These are phyloP conservation scores for Ceratobasidium sp. DNA, from an alignment of 1,284 basidiomycete species.

Conservation along the genomic window DNA sequence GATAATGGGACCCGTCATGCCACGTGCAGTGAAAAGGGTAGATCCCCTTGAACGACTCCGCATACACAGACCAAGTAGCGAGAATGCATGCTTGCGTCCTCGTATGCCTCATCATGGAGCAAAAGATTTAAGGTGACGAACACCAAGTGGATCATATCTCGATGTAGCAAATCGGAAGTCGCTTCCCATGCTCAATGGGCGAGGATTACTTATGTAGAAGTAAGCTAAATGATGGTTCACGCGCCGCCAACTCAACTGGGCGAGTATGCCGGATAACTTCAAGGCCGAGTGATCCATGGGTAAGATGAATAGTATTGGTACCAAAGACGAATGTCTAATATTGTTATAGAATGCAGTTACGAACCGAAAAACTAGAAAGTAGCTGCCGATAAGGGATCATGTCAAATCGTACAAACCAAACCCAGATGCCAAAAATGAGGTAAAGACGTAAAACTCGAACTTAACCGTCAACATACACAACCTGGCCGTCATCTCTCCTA, in stretches of 20 bases:
- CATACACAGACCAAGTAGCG: neutral
- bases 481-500: slow-evolving; percentile 14
- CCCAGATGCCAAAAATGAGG: slow-evolving; percentile 5
- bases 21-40: neutral
- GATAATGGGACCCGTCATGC: slow-evolving; percentile 19
- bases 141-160: too few relatives aligned
- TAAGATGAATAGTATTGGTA: slow-evolving; percentile 22
- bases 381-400: slow-evolving; percentile 1
- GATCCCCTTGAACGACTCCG: neutral
- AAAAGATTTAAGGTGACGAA: neutral
- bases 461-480: slow-evolving; percentile 20
- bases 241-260: slow-evolving; percentile 17
- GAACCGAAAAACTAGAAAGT: slow-evolving; percentile 21
- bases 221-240: neutral
- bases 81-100: neutral
- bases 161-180: too few relatives aligned
- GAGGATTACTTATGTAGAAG: neutral
- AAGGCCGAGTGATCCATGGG: neutral
- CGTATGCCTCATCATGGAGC: neutral
- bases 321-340: neutral
- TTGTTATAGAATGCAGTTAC: neutral
- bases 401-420: slow-evolving; percentile 21
- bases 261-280: neutral
- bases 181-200: neutral
- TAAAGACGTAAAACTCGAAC: neutral